Conservation (phyloP, 2,329 filamentous ascomycete genomes). For the Cladophialophora exuberans region DNA sequence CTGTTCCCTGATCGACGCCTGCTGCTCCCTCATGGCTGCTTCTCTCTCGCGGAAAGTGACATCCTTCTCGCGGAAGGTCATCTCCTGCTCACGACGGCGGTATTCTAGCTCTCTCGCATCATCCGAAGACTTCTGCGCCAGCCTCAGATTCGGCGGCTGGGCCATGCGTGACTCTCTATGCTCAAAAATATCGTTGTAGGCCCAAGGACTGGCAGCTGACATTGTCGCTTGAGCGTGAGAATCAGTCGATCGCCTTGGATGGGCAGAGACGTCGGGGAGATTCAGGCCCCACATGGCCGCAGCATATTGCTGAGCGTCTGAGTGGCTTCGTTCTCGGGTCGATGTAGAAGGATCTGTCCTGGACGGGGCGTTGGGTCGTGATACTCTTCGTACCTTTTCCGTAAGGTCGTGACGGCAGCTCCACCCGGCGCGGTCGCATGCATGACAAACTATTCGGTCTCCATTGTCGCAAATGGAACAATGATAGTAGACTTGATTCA, state of each 20-base stretch:
- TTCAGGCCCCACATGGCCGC: constrained; percentile 15
- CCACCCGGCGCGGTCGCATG: constrained; percentile 29
- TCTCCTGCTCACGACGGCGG: constrained; percentile 25
- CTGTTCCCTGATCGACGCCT: constrained; percentile 26
- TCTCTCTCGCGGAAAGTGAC: constrained; percentile 28
- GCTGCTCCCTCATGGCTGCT: constrained; percentile 26
- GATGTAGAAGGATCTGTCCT: neutral
- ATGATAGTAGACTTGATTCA: constrained; percentile 32
- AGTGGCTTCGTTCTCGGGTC: constrained; percentile 10
- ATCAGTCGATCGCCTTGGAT: neutral
- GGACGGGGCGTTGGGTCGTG: constrained; percentile 6
- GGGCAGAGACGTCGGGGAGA: constrained; percentile 4
- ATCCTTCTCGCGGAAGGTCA: constrained; percentile 28
- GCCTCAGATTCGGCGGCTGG: neutral
- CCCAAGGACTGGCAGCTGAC: constrained; percentile 12
- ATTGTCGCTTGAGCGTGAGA: constrained; percentile 7
- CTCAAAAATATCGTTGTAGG: constrained; percentile 10
- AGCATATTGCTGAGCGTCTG: constrained; percentile 20
- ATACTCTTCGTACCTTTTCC: constrained; percentile 29
- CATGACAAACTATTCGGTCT: constrained; percentile 31
- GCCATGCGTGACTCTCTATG: neutral
- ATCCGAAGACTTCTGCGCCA: constrained; percentile 1
- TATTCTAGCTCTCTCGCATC: constrained; percentile 22
- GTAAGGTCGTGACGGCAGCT: constrained; percentile 33
- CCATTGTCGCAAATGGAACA: constrained; percentile 31